Conservation (phyloP, 371 early-diverging fungal genomes). For the Lichtheimia ornata region DNA sequence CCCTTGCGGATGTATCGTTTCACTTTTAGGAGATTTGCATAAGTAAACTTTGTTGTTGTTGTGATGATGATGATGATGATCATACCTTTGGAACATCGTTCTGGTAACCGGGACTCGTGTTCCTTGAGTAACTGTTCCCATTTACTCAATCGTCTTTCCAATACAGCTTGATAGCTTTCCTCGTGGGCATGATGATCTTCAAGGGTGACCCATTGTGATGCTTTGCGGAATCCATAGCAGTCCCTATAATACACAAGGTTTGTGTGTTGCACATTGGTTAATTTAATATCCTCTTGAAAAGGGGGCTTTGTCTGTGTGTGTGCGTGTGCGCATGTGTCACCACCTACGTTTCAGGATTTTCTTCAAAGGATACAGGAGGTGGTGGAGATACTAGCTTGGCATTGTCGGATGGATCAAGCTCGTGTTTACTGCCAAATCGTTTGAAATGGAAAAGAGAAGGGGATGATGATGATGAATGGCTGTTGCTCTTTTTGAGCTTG, state of each 20-base stretch:
- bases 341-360: constrained; percentile 21
- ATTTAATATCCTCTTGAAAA: too few species aligned
- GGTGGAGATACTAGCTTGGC: constrained; percentile 15
- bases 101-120: constrained; percentile 48
- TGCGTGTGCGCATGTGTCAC: not conserved
- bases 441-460: constrained; percentile 17
- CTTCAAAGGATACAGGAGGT: constrained; percentile 13
- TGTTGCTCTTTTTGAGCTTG: constrained; percentile 15
- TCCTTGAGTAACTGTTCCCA: constrained; percentile 58
- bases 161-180: constrained; percentile 45
- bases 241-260: constrained; percentile 34
- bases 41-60: not conserved
- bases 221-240: constrained; percentile 62
- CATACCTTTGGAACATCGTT: constrained; percentile 51
- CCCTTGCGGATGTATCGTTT: constrained; percentile 79
- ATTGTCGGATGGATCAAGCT: constrained; percentile 2
- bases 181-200: constrained; percentile 55
- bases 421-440: constrained; percentile 11
- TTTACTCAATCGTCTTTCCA: constrained; percentile 50
- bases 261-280: too few species aligned
- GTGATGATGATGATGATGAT: not conserved
- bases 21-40: constrained; percentile 30
- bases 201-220: constrained; percentile 52
- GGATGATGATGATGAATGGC: not conserved
- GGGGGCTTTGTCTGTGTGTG: too few species aligned